These are phyloP conservation scores for Salix brachista DNA, from an alignment of 345 rosid species.

Conservation along the genomic window DNA sequence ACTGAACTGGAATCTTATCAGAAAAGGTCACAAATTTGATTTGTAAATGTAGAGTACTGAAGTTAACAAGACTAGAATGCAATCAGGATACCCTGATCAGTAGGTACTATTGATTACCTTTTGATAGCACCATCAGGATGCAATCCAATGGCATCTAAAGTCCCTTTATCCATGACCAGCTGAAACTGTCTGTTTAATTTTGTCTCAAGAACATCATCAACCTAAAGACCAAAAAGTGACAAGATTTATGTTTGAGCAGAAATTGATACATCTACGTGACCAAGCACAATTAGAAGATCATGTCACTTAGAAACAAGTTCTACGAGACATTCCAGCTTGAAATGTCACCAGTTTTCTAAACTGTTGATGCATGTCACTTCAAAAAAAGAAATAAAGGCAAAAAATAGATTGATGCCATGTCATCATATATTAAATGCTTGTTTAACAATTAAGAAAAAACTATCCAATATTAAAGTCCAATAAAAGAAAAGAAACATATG, in stretches of 20 bases:
- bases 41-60: no score
- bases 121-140: conserved; percentile 89
- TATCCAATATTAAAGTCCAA: background rate
- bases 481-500: no score
- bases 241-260: background rate
- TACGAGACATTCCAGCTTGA: background rate
- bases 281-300: background rate
- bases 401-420: background rate
- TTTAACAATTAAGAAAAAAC: background rate
- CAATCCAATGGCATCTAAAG: conserved; percentile 94
- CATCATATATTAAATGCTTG: background rate
- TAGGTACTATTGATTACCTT: conserved; percentile 47
- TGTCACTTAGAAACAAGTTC: background rate
- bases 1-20: background rate
- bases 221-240: conserved; percentile 38
- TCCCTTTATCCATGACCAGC: conserved; percentile 95
- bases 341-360: background rate
- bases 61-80: no score
- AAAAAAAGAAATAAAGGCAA: background rate
- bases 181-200: conserved; percentile 65
- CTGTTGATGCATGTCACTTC: background rate
- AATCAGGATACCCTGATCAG: background rate
- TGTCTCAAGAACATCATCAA: conserved; percentile 84
- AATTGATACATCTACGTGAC: background rate
- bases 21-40: background rate